A percentile compares a stretch with the other conserved stretches of the same genome.
Evolutionary conservation across 495 filamentous ascomycete species (phyloP).

Genomic region (Hypoxylon subgilvum): DNA sequence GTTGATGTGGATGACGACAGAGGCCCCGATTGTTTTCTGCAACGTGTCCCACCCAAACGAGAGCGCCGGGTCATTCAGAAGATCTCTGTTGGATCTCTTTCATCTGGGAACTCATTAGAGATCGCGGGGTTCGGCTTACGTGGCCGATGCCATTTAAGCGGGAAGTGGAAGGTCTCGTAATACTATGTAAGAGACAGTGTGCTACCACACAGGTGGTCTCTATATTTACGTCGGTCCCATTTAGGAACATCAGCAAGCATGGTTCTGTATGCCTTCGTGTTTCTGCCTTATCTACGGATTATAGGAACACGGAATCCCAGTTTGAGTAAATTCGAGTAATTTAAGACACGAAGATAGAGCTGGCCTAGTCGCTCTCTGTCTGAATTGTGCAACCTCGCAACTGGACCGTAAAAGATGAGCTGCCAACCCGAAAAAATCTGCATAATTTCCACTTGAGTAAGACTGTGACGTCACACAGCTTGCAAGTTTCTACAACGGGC

Average conservation of each 20-base stretch:
- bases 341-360: too few relatives aligned
- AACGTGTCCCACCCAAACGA: conserved; percentile 6
- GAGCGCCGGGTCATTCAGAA: background rate
- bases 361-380: too few relatives aligned
- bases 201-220: too few relatives aligned
- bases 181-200: too few relatives aligned
- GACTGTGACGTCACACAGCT: conserved; percentile 28
- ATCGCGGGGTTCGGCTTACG: conserved; percentile 31
- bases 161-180: background rate
- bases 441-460: conserved; percentile 18
- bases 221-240: conserved; percentile 1
- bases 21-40: conserved; percentile 23
- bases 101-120: conserved; percentile 22
- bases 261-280: too few relatives aligned
- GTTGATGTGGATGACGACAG: conserved; percentile 24
- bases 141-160: conserved; percentile 8
- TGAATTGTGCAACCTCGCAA: too few relatives aligned
- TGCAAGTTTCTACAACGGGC: background rate
- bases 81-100: conserved; percentile 20
- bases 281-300: too few relatives aligned
- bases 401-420: background rate
- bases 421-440: conserved; percentile 10
- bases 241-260: background rate
- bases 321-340: too few relatives aligned
- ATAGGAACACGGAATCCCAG: too few relatives aligned